Base-by-base conservation (phyloP, 2,329 filamentous ascomycete genomes). In the Microcyclospora pomicola region DNA sequence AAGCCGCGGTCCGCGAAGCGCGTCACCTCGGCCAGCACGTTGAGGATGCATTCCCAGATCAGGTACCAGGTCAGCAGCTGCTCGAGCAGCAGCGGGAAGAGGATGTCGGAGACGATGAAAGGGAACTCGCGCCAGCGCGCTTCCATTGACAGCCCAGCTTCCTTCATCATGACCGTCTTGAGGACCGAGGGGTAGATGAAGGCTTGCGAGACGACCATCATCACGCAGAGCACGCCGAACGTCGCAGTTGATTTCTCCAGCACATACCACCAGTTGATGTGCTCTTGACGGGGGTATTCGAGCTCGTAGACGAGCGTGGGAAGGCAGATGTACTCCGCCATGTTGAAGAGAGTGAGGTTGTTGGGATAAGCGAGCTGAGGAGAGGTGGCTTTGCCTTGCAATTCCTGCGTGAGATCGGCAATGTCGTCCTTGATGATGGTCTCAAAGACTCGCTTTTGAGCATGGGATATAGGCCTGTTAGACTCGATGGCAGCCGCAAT, bases 221-320 rank as follows among this genome's bases (percentile, higher is more conserved):
- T 87, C 44, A 85, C 74, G 50, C 79, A 77, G 30, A 86, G 73
- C 39, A 82, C 67, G 6, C 82, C 82, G 41, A 86, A 72, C 12
- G 77, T 79, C 2, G 82, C 82, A 1, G 68, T 66, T 1, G 69
- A 61, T 57, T 87, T 87, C 57, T 87, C 82, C 6, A 71, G 68
- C 3, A 84, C 79, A 51, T 87, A 87, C 46, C 64, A 66, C 80
- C 80, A 85, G 58, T 81, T 76, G 46, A 83, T 80, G 4, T 58
- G 65, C 13, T 82, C 72, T 32, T 72, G 69, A n/a, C 80, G 71
- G 2, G 82, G 82, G 50, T 87, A 87, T 49, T 82, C 77, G 33
- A 82, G 69, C 54, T 88, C 82, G 55, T 87, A 88, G 11, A 86
- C 79, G 4, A 86, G 63, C 0, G 82, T 87, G 3, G 82, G 82